A percentile compares a stretch with the other conserved stretches of the same genome.
phyloP scores from a whole-genome alignment of 2,329 filamentous ascomycete genomes.

The Albophoma yamanashiensis region DNA sequence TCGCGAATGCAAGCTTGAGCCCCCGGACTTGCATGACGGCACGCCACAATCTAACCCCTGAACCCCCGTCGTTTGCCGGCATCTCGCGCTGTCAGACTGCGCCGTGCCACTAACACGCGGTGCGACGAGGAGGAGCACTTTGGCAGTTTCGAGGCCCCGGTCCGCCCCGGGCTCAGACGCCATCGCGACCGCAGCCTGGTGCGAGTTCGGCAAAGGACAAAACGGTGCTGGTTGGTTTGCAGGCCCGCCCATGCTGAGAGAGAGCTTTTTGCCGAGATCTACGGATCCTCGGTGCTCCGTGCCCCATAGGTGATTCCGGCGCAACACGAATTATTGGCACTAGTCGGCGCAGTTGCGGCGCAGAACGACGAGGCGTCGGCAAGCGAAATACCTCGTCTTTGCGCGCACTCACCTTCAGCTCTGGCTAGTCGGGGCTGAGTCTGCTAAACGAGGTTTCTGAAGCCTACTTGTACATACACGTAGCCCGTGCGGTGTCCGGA shows the following conservation, averaged over 20 bases:
- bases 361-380: not conserved
- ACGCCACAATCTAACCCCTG: not conserved
- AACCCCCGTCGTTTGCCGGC: not conserved
- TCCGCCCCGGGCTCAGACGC: not conserved
- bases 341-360: not conserved
- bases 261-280: not conserved
- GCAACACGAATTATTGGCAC: not conserved
- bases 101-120: not conserved
- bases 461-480: too few relatives aligned
- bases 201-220: not conserved
- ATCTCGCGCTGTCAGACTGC: not conserved
- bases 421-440: not conserved
- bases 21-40: not conserved
- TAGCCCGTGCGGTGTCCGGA: not conserved
- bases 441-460: not conserved
- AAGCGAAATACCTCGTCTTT: not conserved
- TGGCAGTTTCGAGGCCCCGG: not conserved
- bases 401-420: not conserved
- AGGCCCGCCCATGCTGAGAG: not conserved
- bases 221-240: not conserved
- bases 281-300: not conserved
- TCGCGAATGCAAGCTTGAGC: not conserved
- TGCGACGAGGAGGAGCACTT: not conserved
- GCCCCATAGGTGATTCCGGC: not conserved
- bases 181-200: not conserved